Conservation (phyloP, 345 rosid species). For the Rhizophora mangle region DNA sequence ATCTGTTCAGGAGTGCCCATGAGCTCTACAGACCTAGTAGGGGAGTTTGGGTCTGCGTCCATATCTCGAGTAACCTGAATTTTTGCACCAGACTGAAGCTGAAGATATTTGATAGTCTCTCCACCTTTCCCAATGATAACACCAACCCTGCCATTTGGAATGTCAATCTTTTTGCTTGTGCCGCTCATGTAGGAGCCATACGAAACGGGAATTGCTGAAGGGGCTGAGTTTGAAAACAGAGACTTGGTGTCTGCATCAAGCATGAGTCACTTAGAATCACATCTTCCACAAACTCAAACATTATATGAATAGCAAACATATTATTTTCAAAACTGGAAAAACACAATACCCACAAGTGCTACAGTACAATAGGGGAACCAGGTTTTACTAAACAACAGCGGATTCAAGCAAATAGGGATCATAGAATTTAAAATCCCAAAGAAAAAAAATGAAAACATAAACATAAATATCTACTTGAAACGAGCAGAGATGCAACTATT, state of each 20-base stretch:
- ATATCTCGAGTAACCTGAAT: constrained; percentile 93
- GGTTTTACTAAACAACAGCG: too few species aligned
- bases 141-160: constrained; percentile 90
- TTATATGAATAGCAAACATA: background rate
- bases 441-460: too few species aligned
- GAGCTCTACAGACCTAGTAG: constrained; percentile 71
- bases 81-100: constrained; percentile 90
- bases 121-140: constrained; percentile 97
- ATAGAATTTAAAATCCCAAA: too few species aligned
- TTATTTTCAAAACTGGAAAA: background rate
- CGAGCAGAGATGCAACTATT: too few species aligned
- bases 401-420: too few species aligned
- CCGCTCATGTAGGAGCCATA: constrained; percentile 62
- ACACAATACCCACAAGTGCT: too few species aligned
- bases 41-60: constrained; percentile 76
- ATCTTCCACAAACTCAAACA: background rate
- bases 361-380: too few species aligned
- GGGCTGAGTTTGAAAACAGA: constrained; percentile 30
- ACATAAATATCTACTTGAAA: too few species aligned
- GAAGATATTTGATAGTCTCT: constrained; percentile 92
- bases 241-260: constrained; percentile 54
- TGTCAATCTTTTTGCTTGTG: constrained; percentile 76
- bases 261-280: background rate
- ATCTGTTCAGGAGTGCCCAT: constrained; percentile 81
- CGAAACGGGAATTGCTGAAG: constrained; percentile 57